These are phyloP conservation scores for Aspergillus sclerotioniger DNA, from an alignment of 495 filamentous ascomycete genomes.

Conservation along the genomic window DNA sequence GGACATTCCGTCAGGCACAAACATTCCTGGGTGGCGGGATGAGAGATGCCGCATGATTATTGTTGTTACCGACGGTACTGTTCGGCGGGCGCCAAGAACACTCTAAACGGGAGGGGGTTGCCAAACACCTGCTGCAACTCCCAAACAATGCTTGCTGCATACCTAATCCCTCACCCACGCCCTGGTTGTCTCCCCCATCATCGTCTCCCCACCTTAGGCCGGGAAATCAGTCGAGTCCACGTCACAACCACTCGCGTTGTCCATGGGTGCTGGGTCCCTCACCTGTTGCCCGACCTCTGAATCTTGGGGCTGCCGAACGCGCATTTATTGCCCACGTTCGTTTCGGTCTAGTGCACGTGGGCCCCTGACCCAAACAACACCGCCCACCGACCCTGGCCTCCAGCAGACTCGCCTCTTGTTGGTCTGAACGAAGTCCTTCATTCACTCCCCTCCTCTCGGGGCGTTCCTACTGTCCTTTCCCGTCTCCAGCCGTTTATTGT, in stretches of 20 bases:
- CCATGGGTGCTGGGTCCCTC: background rate
- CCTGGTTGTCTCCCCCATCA: slow-evolving; percentile 3
- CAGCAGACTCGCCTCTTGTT: slow-evolving; percentile 6
- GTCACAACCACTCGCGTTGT: background rate
- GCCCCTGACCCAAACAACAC: slow-evolving; percentile 32
- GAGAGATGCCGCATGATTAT: too few relatives aligned
- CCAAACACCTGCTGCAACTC: background rate
- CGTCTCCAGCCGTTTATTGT: background rate
- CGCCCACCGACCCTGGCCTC: slow-evolving; percentile 14
- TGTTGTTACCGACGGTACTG: background rate
- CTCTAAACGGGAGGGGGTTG: slow-evolving; percentile 17
- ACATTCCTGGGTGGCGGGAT: slow-evolving; percentile 11
- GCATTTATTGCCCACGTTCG: slow-evolving; percentile 7
- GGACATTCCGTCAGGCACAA: too few relatives aligned
- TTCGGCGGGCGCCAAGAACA: slow-evolving; percentile 21
- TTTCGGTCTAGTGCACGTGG: slow-evolving; percentile 25
- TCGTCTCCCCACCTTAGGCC: slow-evolving; percentile 7
- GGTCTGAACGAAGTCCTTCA: slow-evolving; percentile 15
- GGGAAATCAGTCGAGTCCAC: background rate
- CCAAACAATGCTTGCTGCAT: slow-evolving; percentile 6
- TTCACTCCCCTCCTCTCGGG: slow-evolving; percentile 26
- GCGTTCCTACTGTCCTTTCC: slow-evolving; percentile 19
- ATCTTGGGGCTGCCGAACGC: background rate
- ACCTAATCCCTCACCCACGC: slow-evolving; percentile 5
- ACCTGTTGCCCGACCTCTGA: background rate